Evolutionary conservation across 306 rosid species (phyloP), one percentile per base, ranked within the genome.

Genomic region (Carpinus fangiana): DNA sequence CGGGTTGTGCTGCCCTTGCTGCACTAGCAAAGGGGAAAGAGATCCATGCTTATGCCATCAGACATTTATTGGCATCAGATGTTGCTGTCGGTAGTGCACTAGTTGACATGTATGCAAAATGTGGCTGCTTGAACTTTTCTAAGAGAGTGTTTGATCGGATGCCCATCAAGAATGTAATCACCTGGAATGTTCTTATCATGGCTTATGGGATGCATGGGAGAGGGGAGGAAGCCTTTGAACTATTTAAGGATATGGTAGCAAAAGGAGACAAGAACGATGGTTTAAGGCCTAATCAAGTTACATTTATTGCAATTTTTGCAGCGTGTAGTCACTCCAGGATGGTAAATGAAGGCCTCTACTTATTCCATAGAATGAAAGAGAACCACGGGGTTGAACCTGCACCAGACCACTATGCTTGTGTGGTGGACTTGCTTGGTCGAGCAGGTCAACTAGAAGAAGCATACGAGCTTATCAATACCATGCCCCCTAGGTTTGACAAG

Each of bases 401-500:
- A 61, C 17, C 92, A 48, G 97, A 94, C 59, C 98, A 90, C 82
- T 94, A 88, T 81, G 96, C 95, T 50, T 90, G 97, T 68, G 84
- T 94, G 13, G 98, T 90, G 26, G 98, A 94, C 84, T 83, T 94
- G 87, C 97, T 94, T 4, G 98, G 97, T 8, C 88, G 98, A 46
- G 96, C 91, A 4, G 97, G 97, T 78, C 84, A 28, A 76, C 87
- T 94, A 54, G 86, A 87, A 81, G 90, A 84, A 85, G 96, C 95
- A 1, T 85, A 88, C 83, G 75, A 79, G 64, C 74, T 94, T 12
- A 76, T 92, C 83, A 86, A 82, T 71, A 75, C 84, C 38, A 92
- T 92, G 92, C 93, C 98, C 73, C 68, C 87, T 28, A 38, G 50
- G 46, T 78, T 90, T 73, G 86, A 84, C 20, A 87, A 87, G 80